These are phyloP conservation scores for Cladosporium sphaerospermum DNA, from an alignment of 2,329 filamentous ascomycete genomes.

Conservation along the genomic window DNA sequence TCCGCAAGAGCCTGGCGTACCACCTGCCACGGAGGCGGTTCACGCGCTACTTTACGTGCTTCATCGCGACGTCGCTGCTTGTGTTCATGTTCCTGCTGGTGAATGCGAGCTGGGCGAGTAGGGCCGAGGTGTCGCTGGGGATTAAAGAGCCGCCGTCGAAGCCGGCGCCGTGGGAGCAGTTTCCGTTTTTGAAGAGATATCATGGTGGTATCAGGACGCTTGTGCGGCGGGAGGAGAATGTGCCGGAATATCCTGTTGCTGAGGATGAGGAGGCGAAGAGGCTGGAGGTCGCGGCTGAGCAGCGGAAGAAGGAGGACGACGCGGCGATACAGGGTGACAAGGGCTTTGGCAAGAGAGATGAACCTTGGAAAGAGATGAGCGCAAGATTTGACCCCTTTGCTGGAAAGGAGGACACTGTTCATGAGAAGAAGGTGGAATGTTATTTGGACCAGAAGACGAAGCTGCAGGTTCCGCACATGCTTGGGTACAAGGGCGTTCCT, in stretches of 20 bases:
- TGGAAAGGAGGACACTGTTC: conserved; percentile 26
- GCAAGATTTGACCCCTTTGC: conserved; percentile 62
- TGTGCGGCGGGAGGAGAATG: conserved; percentile 58
- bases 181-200: conserved; percentile 79
- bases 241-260: conserved; percentile 71
- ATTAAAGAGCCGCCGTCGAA: conserved; percentile 46
- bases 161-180: conserved; percentile 75
- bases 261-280: conserved; percentile 51
- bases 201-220: conserved; percentile 79
- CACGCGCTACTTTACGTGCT: conserved; percentile 70
- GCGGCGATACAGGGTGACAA: conserved; percentile 30
- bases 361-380: conserved; percentile 16
- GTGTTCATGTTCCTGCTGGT: conserved; percentile 73
- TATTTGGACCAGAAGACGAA: conserved; percentile 66
- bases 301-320: conserved; percentile 33
- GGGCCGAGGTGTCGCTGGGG: conserved; percentile 51
- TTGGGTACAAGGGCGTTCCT: conserved; percentile 71
- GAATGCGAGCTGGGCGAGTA: conserved; percentile 34
- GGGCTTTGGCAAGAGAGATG: conserved; percentile 27
- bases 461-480: conserved; percentile 61
- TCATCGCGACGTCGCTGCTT: conserved; percentile 61
- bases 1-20: conserved; percentile 25
- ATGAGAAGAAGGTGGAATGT: conserved; percentile 62
- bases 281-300: conserved; percentile 28
- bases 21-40: conserved; percentile 51